phyloP scores from a whole-genome alignment of 2,329 filamentous ascomycete species.

The Dactylellina drechsleri region DNA sequence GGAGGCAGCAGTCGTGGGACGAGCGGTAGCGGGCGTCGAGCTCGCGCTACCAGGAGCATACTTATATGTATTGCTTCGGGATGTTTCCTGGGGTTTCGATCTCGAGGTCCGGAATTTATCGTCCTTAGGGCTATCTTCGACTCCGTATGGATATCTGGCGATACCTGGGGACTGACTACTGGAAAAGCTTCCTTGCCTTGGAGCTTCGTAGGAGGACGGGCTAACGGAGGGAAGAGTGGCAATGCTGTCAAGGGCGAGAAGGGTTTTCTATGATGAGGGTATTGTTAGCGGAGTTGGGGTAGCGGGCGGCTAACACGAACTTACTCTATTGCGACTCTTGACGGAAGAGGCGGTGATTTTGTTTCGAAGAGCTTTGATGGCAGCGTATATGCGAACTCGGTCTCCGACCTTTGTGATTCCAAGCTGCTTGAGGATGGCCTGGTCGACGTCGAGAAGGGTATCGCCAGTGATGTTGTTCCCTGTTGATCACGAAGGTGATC shows the following conservation, averaged over 20 bases:
- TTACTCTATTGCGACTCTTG: constrained; percentile 85
- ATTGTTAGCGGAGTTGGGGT: constrained; percentile 22
- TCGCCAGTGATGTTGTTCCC: constrained; percentile 97
- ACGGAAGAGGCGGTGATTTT: constrained; percentile 76
- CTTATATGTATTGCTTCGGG: constrained; percentile 30
- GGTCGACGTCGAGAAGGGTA: constrained; percentile 95
- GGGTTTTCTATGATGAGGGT: constrained; percentile 34
- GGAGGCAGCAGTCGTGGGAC: constrained; percentile 37
- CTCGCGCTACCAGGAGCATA: constrained; percentile 24
- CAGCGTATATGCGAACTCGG: constrained; percentile 86
- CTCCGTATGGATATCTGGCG: constrained; percentile 30
- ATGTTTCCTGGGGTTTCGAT: constrained; percentile 18
- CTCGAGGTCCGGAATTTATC: constrained; percentile 45
- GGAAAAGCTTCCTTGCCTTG: constrained; percentile 43
- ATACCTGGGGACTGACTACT: constrained; percentile 33
- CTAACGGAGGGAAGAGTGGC: constrained; percentile 44
- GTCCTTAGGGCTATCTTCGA: constrained; percentile 53
- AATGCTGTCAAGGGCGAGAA: constrained; percentile 48
- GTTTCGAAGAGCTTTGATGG: constrained; percentile 83
- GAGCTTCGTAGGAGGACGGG: constrained; percentile 46
- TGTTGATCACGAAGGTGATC: constrained; percentile 57
- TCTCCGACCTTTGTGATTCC: constrained; percentile 98
- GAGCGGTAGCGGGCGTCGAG: constrained; percentile 16
- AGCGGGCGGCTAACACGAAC: constrained; percentile 56
- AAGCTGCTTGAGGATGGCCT: constrained; percentile 95